phyloP scores from a whole-genome alignment of 768 basidiomycete species.

The Rhizopogon vinicolor region DNA sequence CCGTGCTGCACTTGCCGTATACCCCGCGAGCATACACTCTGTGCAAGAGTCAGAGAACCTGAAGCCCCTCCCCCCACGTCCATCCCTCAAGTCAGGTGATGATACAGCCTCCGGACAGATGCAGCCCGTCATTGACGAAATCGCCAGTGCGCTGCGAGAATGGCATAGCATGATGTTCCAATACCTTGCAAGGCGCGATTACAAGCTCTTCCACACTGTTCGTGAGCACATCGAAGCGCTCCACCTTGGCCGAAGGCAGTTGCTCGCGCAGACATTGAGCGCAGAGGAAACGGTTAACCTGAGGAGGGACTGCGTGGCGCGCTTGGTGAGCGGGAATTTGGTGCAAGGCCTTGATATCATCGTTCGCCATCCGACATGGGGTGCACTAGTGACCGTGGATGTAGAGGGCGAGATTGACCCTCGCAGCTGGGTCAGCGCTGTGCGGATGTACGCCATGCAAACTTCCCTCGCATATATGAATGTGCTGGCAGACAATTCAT shows the following conservation, averaged over 20 bases:
- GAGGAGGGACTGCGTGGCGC: slow-evolving; percentile 80
- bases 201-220: slow-evolving; percentile 82
- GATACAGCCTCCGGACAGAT: slow-evolving; percentile 79
- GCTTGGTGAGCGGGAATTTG: slow-evolving; percentile 86
- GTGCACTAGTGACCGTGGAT: slow-evolving; percentile 86
- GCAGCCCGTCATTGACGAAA: slow-evolving; percentile 96
- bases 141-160: slow-evolving; percentile 92
- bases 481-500: slow-evolving; percentile 35
- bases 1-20: slow-evolving; percentile 67
- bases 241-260: slow-evolving; percentile 86
- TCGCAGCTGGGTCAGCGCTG: slow-evolving; percentile 83
- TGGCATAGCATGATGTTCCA: slow-evolving; percentile 93
- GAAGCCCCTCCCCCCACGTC: slow-evolving; percentile 83
- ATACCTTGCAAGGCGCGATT: slow-evolving; percentile 86
- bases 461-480: slow-evolving; percentile 75
- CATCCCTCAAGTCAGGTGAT: slow-evolving; percentile 92
- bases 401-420: slow-evolving; percentile 78
- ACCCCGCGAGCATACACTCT: slow-evolving; percentile 72
- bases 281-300: slow-evolving; percentile 81
- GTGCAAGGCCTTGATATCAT: slow-evolving; percentile 92
- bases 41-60: slow-evolving; percentile 58
- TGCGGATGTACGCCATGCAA: slow-evolving; percentile 92
- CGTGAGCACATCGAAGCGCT: slow-evolving; percentile 87
- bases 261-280: slow-evolving; percentile 83
- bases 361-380: slow-evolving; percentile 92